Conservation (phyloP, 2,329 filamentous ascomycete species). For the Uncinocarpus reesii region DNA sequence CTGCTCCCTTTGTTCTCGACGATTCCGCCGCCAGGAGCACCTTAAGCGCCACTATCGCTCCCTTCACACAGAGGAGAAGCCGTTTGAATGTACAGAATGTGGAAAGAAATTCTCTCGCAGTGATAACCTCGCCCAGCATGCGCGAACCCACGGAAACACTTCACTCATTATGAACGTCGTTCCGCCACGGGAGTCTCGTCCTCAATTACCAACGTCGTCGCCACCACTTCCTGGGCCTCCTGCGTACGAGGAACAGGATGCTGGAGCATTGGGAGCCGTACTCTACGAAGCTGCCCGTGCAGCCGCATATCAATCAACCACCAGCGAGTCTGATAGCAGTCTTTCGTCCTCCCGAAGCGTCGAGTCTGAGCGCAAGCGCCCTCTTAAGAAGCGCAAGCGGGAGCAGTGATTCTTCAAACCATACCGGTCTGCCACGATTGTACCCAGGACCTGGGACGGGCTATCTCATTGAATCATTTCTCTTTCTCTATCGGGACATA, state of each 20-base stretch:
- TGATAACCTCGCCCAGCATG: constrained; percentile 93
- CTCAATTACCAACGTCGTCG: constrained; percentile 32
- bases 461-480: not conserved
- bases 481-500: constrained; percentile 3
- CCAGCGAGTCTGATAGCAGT: constrained; percentile 34
- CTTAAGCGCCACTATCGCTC: constrained; percentile 98
- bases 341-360: constrained; percentile 22
- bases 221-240: constrained; percentile 19
- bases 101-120: constrained; percentile 98
- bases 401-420: constrained; percentile 26
- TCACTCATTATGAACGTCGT: constrained; percentile 85
- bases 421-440: no score
- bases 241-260: constrained; percentile 46
- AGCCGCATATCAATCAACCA: constrained; percentile 51
- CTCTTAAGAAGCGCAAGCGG: constrained; percentile 72
- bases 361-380: constrained; percentile 35
- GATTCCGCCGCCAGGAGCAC: constrained; percentile 96
- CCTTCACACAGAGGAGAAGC: constrained; percentile 96
- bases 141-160: constrained; percentile 81
- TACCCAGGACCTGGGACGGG: not conserved
- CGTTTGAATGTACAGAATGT: constrained; percentile 93
- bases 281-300: constrained; percentile 73
- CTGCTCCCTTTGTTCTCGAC: constrained; percentile 89
- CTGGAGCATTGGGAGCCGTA: constrained; percentile 59
- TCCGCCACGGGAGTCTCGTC: constrained; percentile 52